Evolutionary conservation across 129 eudicot species (phyloP).

Genomic region (Flaveria linearis): DNA sequence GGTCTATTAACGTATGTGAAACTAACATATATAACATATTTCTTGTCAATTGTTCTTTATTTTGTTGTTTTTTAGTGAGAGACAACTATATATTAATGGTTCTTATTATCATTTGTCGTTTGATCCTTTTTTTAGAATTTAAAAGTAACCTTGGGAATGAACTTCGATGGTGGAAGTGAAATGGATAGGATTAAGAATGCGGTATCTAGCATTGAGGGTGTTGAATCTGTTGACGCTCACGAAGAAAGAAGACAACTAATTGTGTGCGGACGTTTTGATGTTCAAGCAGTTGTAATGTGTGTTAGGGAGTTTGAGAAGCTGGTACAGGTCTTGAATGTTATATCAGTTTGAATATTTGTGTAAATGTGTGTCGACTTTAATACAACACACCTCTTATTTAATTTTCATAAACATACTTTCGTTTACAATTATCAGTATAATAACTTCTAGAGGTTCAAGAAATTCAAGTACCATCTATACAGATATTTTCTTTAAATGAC

Average conservation of each 20-base stretch:
- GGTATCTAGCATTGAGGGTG: conserved; percentile 2
- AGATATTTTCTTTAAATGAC: too few relatives aligned
- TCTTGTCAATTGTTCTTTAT: too few relatives aligned
- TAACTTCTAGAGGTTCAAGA: too few relatives aligned
- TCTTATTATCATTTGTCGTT: not conserved
- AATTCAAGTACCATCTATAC: too few relatives aligned
- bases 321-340: not conserved
- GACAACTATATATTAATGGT: too few relatives aligned
- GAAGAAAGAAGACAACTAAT: not conserved
- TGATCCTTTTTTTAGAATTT: not conserved
- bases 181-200: not conserved
- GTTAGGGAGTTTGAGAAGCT: conserved; percentile 5
- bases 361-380: too few relatives aligned
- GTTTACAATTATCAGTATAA: too few relatives aligned
- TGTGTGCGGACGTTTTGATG: not conserved
- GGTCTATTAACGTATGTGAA: too few relatives aligned
- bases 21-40: too few relatives aligned
- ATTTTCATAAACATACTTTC: too few relatives aligned
- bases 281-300: not conserved
- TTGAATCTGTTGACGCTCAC: not conserved
- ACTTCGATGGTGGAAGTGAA: not conserved
- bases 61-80: too few relatives aligned
- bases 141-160: not conserved
- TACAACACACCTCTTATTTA: too few relatives aligned
- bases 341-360: not conserved